Evolutionary conservation across 106 monocot genomes (phyloP).

Genomic region (Phalaenopsis equestris): DNA sequence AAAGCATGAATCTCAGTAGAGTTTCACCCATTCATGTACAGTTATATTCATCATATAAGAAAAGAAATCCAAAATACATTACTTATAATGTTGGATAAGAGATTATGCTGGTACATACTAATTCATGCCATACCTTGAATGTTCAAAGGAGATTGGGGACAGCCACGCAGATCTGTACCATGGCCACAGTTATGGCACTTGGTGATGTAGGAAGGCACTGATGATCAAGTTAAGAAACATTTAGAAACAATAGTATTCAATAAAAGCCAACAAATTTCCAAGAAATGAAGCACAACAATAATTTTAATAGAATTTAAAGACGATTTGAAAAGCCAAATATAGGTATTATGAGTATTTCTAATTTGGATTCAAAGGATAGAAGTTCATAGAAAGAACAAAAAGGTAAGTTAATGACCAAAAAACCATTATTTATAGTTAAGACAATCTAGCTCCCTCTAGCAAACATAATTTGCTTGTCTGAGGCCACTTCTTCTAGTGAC

Average conservation of each 20-base stretch:
- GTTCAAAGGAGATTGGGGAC: conserved; percentile 79
- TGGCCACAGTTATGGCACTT: conserved; percentile 96
- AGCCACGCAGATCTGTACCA: conserved; percentile 90
- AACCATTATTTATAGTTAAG: not conserved
- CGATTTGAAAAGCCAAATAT: not conserved
- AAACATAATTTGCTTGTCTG: too few species aligned
- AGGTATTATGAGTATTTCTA: not conserved
- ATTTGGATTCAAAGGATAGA: not conserved
- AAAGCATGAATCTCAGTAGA: not conserved
- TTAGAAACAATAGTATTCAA: conserved; percentile 6
- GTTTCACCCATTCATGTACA: not conserved
- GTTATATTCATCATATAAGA: not conserved
- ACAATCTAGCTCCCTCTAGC: too few species aligned
- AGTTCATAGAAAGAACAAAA: not conserved
- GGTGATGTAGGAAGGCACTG: conserved; percentile 90
- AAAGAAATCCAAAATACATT: not conserved
- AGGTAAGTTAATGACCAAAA: not conserved
- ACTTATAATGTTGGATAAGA: not conserved
- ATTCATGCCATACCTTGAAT: conserved; percentile 59
- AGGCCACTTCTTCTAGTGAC: too few species aligned
- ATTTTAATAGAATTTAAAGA: not conserved
- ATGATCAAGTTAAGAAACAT: conserved; percentile 20
- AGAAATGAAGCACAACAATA: not conserved
- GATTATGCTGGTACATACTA: not conserved
- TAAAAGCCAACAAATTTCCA: not conserved